phyloP scores from a whole-genome alignment of 768 basidiomycete genomes.

The Omphalotus guepiniiformis region DNA sequence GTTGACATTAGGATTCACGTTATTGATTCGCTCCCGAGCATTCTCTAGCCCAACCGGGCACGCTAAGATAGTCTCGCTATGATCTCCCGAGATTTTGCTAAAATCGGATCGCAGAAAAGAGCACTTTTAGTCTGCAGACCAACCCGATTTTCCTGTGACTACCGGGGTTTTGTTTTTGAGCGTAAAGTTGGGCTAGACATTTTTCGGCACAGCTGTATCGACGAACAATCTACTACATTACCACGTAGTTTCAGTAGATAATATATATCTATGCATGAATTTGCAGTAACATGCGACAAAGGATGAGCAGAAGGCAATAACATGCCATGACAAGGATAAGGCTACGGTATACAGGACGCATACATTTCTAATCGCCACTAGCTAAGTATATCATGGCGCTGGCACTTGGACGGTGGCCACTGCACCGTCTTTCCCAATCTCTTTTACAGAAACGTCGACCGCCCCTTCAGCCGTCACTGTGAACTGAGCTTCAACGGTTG shows the following conservation, averaged over 20 bases:
- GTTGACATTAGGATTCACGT: no score
- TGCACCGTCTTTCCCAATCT: constrained; percentile 25
- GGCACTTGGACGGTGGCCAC: constrained; percentile 3
- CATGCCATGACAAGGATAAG: no score
- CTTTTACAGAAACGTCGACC: constrained; percentile 34
- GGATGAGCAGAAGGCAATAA: background rate
- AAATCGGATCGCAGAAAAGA: no score
- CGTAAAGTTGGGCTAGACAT: no score
- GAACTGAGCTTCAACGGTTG: constrained; percentile 46
- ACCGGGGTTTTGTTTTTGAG: no score
- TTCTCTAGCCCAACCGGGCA: no score
- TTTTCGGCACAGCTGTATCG: no score
- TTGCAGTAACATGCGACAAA: background rate
- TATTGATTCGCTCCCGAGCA: no score
- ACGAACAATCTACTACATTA: background rate
- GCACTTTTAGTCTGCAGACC: no score
- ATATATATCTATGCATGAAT: background rate
- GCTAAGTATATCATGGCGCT: background rate
- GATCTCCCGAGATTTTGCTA: no score
- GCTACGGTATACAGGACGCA: background rate
- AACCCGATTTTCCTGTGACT: no score
- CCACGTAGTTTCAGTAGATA: background rate
- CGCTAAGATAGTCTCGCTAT: no score
- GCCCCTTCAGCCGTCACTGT: constrained; percentile 28
- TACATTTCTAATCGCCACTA: background rate